Evolutionary conservation across 1,139 yeast species (phyloP), one percentile per base, ranked within the genome.

Genomic region (Oligophagozyma castellii): DNA sequence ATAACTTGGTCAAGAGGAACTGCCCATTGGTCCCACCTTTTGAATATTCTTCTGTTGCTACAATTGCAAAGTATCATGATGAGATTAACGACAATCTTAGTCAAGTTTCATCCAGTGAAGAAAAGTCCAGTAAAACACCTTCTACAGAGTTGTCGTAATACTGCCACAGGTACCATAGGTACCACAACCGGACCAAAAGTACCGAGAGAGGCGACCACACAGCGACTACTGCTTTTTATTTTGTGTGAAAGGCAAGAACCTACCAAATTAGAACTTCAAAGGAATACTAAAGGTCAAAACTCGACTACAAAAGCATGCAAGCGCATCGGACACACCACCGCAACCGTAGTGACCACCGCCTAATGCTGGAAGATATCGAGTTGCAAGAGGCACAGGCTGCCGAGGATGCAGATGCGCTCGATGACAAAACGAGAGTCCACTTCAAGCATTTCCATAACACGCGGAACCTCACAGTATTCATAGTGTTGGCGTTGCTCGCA

Each of bases 1-100:
- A 40, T 27, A 46, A 46, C 23, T 31, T 49, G 19, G 35, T 51
- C 10, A 44, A 38, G 25, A 40, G 51, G 26, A 48, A 51, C 29
- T 42, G 47, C 28, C 37, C 36, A 7, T 24, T 36, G 14, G 23
- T 44, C 23, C 28, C 35, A 12, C 33, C 45, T 12, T 36, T 31
- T 29, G 48, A 46, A 28, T 46, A 41, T 32, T 43, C 44, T 15
- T 41, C 48, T 8, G 26, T 42, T 16, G 48, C 42, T 11, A 42
- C 48, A 3, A 41, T 46, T 13, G 38, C 40, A 11, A 33, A 35
- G n/a, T 40, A 35, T 29, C 40, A 7, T 12, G 18, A 22, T n/a
- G 22, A 7, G 22, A 25, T 12, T 25, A 22, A 22, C 18, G 27
- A 12, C 18, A 12, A 8, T 19, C 18, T 22, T 25, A 25, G 8